Base-by-base conservation (phyloP, 1,139 yeast species). In the Diutina catenulata region DNA sequence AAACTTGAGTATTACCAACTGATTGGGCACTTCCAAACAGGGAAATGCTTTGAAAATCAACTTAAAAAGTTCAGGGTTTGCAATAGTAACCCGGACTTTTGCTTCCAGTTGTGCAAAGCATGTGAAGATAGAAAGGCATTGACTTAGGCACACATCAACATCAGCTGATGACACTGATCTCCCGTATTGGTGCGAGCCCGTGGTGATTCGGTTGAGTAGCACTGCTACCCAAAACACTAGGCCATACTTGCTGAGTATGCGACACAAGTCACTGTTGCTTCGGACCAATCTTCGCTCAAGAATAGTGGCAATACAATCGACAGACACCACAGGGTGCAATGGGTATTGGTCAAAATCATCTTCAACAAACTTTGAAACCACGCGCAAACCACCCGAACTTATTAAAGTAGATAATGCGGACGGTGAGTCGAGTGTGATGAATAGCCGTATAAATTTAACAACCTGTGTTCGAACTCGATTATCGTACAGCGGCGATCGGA, bases 301-400 rank as follows among this genome's bases (percentile, higher is more conserved):
- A 11, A 72, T 61, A 28, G 57, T 57, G 50, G 69, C 61, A 28
- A 73, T 59, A 26, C 71, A 62, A 37, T 67, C 66, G 22, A 74
- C 59, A 1, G 77, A 64, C 28, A 67, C 64, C 26, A 61, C 44
- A 0, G 76, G 71, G 43, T 74, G 63, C 9, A 60, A 62, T 0
- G 72, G 70, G 5, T 64, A 57, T 4, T 55, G 42, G 37, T 63
- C 69, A 42, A 64, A 68, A 44, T 74, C 79, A 45, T 73, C 81
- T 45, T 73, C 76, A 3, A 75, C 61, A 43, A 76, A 63, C 41
- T 67, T 67, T 3, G 74, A 55, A 27, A 73, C 52, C n/a, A 68
- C 60, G 38, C 65, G 59, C 18, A 76, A 53, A 0, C 81, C 80
- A 9, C 81, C 81, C 47, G 75, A 63, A 3, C 76, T 65, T 3